Base-by-base conservation (phyloP, 495 filamentous ascomycete species). In the Trichoderma virens region DNA sequence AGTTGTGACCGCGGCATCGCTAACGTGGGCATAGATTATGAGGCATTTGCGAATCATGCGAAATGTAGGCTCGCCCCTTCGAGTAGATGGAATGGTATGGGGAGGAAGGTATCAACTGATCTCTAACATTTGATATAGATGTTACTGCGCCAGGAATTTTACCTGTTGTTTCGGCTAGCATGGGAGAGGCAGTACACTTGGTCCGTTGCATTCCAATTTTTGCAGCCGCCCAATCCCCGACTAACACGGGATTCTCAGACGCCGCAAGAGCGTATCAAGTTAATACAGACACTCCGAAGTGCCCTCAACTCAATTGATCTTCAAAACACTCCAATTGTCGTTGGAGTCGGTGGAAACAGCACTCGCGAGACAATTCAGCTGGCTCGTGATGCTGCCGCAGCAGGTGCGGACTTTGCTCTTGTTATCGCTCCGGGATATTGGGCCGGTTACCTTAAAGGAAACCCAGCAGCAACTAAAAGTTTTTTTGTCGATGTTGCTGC, bases 341-440 rank as follows among this genome's bases (percentile, higher is more conserved):
- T 90, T 38, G 90, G 90, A 28, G 87, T 85, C 66, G 88, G 88
- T 31, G 83, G 85, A 43, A 84, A 90, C 65, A 90, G 88, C 3
- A 89, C 86, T 11, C 85, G 87, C 43, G 89, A 91, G 70, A 87
- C 87, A 31, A 86, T 93, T 70, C 79, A 85, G 45, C 74, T 89
- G 59, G 90, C 87, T 73, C 79, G 80, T 30, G 87, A 92, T 64
- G 86, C 90, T 45, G 77, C 80, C 31, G 76, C 77, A 11, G 76
- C 85, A 16, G 89, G 89, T 38, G 90, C 86, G 59, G 88, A 91
- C 71, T 90, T 89, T 65, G 87, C 86, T 4, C 79, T 93, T 65
- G 81, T 92, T 9, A 81, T 93, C 5, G 89, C 89, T 30, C 89
- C 89, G 18, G 82, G 82, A 61, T 93, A 92, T 73, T 93, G 90